Evolutionary conservation across 1,284 basidiomycete species (phyloP).

Genomic region (Psilocybe mexicana): DNA sequence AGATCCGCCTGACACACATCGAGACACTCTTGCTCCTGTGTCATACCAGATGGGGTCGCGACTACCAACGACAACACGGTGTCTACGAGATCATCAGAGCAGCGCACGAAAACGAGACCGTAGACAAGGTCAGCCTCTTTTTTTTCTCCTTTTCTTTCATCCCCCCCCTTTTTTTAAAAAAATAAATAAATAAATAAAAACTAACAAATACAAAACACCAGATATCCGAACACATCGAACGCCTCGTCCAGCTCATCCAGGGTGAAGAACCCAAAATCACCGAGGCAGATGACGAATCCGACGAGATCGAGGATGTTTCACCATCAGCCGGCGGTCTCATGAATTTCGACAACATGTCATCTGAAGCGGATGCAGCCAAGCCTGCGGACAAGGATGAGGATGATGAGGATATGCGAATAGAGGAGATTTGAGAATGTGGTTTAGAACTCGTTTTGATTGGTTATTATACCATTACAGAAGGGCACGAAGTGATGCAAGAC

Average conservation of each 20-base stretch:
- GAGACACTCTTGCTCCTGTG: slow-evolving; percentile 90
- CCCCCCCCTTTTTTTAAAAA: too few species aligned
- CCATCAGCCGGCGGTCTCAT: neutral
- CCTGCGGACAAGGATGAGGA: slow-evolving; percentile 17
- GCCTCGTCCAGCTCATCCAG: slow-evolving; percentile 32
- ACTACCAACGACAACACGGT: slow-evolving; percentile 78
- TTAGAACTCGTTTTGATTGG: too few species aligned
- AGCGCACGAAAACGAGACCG: slow-evolving; percentile 79
- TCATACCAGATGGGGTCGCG: slow-evolving; percentile 86
- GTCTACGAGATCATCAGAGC: slow-evolving; percentile 87
- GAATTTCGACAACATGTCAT: neutral
- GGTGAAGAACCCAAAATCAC: slow-evolving; percentile 32
- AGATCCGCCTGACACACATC: slow-evolving; percentile 81
- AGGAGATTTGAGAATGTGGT: slow-evolving; percentile 22
- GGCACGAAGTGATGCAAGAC: too few species aligned
- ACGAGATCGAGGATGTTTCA: slow-evolving; percentile 13
- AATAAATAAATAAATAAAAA: too few species aligned
- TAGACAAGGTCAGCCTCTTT: slow-evolving; percentile 62
- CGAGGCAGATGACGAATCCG: slow-evolving; percentile 26
- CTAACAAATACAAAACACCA: slow-evolving; percentile 11
- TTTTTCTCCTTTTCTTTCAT: neutral
- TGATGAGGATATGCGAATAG: slow-evolving; percentile 28
- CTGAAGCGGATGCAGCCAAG: neutral
- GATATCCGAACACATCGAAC: slow-evolving; percentile 35
- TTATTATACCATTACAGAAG: too few species aligned